Evolutionary conservation across 2,329 filamentous ascomycete genomes (phyloP).

Genomic region (Paecilomyces fulvus): DNA sequence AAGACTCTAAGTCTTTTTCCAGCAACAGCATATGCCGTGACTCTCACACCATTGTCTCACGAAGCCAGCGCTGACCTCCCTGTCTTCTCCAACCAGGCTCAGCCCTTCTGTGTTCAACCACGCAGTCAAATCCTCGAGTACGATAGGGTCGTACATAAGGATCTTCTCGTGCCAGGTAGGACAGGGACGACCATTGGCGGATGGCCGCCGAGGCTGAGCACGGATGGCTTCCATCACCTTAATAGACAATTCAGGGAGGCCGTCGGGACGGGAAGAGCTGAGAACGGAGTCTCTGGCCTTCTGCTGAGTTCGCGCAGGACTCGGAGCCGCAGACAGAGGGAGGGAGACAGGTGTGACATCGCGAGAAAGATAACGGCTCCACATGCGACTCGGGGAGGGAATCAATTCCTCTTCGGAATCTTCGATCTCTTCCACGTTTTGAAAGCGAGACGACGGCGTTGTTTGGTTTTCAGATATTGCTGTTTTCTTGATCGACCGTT

Average conservation of each 20-base stretch:
- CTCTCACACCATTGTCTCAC: constrained; percentile 88
- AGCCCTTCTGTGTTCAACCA: constrained; percentile 74
- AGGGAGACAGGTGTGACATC: constrained; percentile 4
- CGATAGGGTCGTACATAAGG: constrained; percentile 81
- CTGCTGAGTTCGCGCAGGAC: background rate
- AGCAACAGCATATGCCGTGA: constrained; percentile 72
- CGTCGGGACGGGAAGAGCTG: constrained; percentile 1
- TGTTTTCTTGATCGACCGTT: background rate
- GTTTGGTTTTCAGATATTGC: background rate
- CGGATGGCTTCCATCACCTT: constrained; percentile 43
- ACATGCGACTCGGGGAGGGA: constrained; percentile 19
- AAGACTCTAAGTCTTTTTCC: constrained; percentile 42
- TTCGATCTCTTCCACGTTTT: constrained; percentile 28
- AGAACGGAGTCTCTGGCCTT: background rate
- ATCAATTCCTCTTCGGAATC: constrained; percentile 28
- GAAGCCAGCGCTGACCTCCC: constrained; percentile 53
- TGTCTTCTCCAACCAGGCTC: constrained; percentile 54
- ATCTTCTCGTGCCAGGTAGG: constrained; percentile 87
- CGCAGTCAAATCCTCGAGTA: constrained; percentile 71
- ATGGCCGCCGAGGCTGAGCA: constrained; percentile 24
- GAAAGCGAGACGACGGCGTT: constrained; percentile 1
- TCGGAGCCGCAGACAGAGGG: constrained; percentile 5
- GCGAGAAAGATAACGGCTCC: background rate
- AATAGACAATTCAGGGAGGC: constrained; percentile 33
- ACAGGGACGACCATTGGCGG: constrained; percentile 29